These are phyloP conservation scores for Erodium texanum DNA, from an alignment of 441 rosid genomes.

Conservation along the genomic window DNA sequence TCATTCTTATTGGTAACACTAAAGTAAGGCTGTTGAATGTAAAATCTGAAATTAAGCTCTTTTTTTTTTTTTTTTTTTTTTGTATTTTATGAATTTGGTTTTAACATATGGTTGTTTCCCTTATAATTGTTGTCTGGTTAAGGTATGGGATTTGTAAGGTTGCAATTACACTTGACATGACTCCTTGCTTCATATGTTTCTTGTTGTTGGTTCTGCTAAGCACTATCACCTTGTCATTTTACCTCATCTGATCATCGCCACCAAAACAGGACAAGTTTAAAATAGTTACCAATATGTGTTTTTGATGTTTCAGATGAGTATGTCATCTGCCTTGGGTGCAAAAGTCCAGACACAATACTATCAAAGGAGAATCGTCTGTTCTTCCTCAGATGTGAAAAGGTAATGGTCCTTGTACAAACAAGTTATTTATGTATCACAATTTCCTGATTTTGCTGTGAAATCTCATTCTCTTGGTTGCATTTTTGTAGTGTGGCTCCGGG, in stretches of 20 bases:
- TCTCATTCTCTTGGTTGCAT: neutral
- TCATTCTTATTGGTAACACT: neutral
- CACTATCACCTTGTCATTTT: no score
- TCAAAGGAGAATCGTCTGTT: slow-evolving; percentile 61
- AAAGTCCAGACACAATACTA: slow-evolving; percentile 71
- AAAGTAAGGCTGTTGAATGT: neutral
- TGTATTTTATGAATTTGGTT: no score
- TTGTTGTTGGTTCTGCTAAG: no score
- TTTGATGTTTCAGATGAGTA: slow-evolving; percentile 49
- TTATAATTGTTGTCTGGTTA: no score
- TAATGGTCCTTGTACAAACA: slow-evolving; percentile 13
- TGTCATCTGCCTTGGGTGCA: slow-evolving; percentile 75
- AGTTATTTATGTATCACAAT: no score
- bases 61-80: no score
- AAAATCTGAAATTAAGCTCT: neutral
- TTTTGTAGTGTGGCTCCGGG: slow-evolving; percentile 81
- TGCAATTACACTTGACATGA: no score
- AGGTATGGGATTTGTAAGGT: no score
- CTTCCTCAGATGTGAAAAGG: slow-evolving; percentile 83
- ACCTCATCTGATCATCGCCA: no score
- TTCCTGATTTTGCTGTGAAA: neutral
- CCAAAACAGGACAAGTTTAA: no score
- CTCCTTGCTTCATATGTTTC: no score
- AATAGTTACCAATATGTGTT: neutral
- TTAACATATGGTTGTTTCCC: no score